Evolutionary conservation across 73 alveolate genomes (phyloP).

Genomic region (Paraurostyla sp.): DNA sequence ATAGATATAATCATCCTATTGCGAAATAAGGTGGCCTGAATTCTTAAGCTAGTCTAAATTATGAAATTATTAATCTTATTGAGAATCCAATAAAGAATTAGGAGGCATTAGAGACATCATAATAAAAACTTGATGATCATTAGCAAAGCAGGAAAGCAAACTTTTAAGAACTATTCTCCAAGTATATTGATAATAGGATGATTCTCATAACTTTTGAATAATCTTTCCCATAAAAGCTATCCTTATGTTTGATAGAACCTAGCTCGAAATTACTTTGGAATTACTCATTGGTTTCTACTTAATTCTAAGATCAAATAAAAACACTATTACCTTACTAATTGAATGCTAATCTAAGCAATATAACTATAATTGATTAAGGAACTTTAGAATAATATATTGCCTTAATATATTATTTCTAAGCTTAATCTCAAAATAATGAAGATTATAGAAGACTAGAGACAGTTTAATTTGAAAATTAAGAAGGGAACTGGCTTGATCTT

Average conservation of each 20-base stretch:
- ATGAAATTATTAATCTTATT: constrained; percentile 26
- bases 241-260: constrained; percentile 49
- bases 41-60: not conserved
- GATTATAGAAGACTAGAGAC: not conserved
- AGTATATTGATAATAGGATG: constrained; percentile 55
- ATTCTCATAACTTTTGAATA: constrained; percentile 27
- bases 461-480: constrained; percentile 9
- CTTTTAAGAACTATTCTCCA: not conserved
- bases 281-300: not conserved
- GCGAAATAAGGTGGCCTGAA: not conserved
- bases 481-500: constrained; percentile 26
- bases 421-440: no score
- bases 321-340: not conserved
- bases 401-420: no score
- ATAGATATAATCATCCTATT: constrained; percentile 2
- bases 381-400: not conserved
- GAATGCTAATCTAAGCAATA: no score
- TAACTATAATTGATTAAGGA: not conserved
- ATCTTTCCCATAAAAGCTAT: constrained; percentile 47
- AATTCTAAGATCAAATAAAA: not conserved
- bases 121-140: not conserved
- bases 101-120: not conserved
- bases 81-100: constrained; percentile 17
- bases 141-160: not conserved
- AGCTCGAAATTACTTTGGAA: constrained; percentile 42